Conservation (phyloP, 2,329 filamentous ascomycete species). For the Apiospora arundinis region DNA sequence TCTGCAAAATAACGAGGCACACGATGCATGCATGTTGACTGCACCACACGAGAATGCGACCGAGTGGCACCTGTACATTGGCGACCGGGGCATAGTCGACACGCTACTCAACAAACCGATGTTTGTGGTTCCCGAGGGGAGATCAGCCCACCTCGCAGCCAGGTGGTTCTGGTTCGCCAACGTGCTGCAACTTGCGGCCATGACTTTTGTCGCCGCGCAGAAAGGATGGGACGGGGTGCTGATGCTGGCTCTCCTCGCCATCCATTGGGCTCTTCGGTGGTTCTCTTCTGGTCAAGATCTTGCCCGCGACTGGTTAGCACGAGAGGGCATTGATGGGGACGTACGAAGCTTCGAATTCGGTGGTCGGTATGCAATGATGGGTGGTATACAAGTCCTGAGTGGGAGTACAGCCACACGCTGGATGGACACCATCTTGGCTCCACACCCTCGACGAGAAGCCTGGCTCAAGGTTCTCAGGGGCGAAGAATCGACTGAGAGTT, state of each 20-base stretch:
- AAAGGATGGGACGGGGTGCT: conserved; percentile 34
- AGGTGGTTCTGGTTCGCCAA: conserved; percentile 33
- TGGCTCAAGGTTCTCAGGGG: conserved; percentile 24
- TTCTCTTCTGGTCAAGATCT: conserved; percentile 21
- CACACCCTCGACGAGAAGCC: conserved; percentile 30
- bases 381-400: conserved; percentile 32
- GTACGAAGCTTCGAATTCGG: conserved; percentile 30
- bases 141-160: conserved; percentile 19
- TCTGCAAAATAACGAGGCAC: conserved; percentile 34
- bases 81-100: conserved; percentile 36
- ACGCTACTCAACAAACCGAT: conserved; percentile 39
- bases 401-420: conserved; percentile 27
- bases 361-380: conserved; percentile 32
- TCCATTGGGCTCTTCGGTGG: conserved; percentile 15
- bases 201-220: conserved; percentile 36
- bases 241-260: conserved; percentile 29
- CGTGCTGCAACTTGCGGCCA: conserved; percentile 32
- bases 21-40: conserved; percentile 38
- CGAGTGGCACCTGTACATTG: conserved; percentile 37
- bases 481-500: not conserved
- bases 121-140: conserved; percentile 28
- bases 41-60: conserved; percentile 35
- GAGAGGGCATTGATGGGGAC: conserved; percentile 28
- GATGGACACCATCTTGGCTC: conserved; percentile 35
- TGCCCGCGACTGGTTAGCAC: conserved; percentile 28